These are phyloP conservation scores for Fereydounia khargensis DNA, from an alignment of 1,284 basidiomycete genomes.

Conservation along the genomic window DNA sequence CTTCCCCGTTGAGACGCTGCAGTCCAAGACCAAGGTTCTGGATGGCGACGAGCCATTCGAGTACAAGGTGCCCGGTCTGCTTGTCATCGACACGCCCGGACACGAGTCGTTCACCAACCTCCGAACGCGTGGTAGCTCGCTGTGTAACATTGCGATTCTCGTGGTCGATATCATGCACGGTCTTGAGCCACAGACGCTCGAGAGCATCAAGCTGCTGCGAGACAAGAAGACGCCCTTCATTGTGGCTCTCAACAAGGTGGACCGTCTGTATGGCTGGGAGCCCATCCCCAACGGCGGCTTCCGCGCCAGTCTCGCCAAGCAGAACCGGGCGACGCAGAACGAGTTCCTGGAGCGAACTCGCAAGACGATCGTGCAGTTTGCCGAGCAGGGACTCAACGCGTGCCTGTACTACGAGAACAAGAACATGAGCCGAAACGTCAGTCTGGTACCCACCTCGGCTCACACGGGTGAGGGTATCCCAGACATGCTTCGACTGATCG, in stretches of 20 bases:
- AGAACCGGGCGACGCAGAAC: constrained; percentile 75
- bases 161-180: constrained; percentile 99
- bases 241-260: constrained; percentile 99
- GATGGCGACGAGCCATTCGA: constrained; percentile 82
- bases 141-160: constrained; percentile 98
- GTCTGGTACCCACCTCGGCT: constrained; percentile 94
- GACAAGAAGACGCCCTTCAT: constrained; percentile 98
- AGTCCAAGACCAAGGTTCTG: constrained; percentile 85
- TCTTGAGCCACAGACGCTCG: constrained; percentile 93
- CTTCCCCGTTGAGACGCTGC: constrained; percentile 96
- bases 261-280: constrained; percentile 95
- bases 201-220: constrained; percentile 86
- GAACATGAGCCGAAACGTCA: constrained; percentile 89
- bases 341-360: constrained; percentile 88
- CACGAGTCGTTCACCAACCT: constrained; percentile 99
- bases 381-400: constrained; percentile 95
- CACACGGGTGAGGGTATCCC: constrained; percentile 97
- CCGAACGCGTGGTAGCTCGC: constrained; percentile 89
- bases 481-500: constrained; percentile 98
- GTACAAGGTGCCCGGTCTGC: constrained; percentile 93
- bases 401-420: constrained; percentile 97
- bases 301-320: constrained; percentile 85
- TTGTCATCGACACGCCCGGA: constrained; percentile 97
- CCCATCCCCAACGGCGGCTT: constrained; percentile 87
- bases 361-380: constrained; percentile 86